Conservation (phyloP, 441 rosid genomes). For the Isatis lusitanica region DNA sequence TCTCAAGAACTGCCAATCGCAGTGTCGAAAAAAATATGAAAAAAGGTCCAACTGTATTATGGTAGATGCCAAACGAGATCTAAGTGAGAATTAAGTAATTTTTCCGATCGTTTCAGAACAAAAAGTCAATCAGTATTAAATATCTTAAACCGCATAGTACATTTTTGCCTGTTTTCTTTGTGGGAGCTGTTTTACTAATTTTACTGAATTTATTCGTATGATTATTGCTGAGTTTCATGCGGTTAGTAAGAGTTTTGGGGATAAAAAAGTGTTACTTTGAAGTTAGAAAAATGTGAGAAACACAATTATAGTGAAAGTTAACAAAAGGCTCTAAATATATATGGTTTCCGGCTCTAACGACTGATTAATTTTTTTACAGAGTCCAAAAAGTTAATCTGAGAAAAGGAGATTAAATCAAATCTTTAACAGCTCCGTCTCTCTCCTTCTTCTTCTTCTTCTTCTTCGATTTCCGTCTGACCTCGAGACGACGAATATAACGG, state of each 20-base stretch:
- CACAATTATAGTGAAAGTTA: not conserved
- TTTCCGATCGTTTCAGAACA: not conserved
- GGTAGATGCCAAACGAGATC: no score
- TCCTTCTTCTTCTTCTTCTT: slow-evolving; percentile 37
- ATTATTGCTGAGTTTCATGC: not conserved
- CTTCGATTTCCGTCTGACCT: slow-evolving; percentile 38
- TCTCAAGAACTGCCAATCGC: not conserved
- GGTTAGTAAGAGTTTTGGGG: not conserved
- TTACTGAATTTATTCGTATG: not conserved
- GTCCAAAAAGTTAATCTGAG: slow-evolving; percentile 16
- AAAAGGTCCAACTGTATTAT: not conserved
- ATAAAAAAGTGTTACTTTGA: not conserved
- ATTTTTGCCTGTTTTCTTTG: no score
- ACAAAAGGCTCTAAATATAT: not conserved
- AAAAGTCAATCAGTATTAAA: not conserved
- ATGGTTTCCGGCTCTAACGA: slow-evolving; percentile 20
- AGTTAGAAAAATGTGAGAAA: no score
- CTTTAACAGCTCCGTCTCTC: slow-evolving; percentile 32
- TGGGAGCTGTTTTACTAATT: no score
- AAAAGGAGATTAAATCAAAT: not conserved
- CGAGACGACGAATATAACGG: slow-evolving; percentile 24
- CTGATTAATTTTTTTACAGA: slow-evolving; percentile 27
- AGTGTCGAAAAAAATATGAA: not conserved
- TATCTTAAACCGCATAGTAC: not conserved
- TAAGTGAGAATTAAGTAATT: not conserved